Evolutionary conservation across 345 rosid genomes (phyloP), one percentile per base, ranked within the genome.

Genomic region (Moricandia arvensis): DNA sequence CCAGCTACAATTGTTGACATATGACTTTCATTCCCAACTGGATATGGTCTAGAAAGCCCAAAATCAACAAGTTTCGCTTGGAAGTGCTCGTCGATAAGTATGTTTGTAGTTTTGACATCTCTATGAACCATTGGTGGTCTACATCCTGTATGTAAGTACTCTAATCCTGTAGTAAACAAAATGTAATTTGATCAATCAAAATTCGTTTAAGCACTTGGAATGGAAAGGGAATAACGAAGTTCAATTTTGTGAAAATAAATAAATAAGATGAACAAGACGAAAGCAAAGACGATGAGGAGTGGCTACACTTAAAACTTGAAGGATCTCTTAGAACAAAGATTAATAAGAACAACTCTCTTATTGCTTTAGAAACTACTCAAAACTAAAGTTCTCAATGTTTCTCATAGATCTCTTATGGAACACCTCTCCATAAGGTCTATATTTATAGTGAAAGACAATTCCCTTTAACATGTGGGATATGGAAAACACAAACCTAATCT

Each of bases 31-130:
- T 10, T 7, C 33, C 62, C 62, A 8, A 31, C 3, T 7, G 72
- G 60, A 31, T 9, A 67, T 15, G 27, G 17, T 67, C 71, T 67
- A 16, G 71, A 30, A 31, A 67, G 60, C 8, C 71, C 71, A 6
- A 67, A 67, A 49, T 67, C 71, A 1, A 37, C 60, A 9, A 67
- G 59, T 51, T 67, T 67, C 1, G 71, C 71, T 7, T 49, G 45
- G 0, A 67, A 51, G 0, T 54, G 16, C 1, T 51, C 2, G 1
- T 51, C 45, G 6, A 67, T 13, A 11, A 67, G 71, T 67, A 67
- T 67, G 31, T 67, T 67, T 11, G 47, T 53, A 51, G 61, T 49
- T 51, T 67, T 67, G 29, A 67, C 24, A 31, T 51, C 71, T 30
- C 63, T 30, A 37, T 63, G 51, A 63, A 63, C 21, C 51, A 63